A percentile compares a stretch with the other conserved stretches of the same genome.
Evolutionary conservation across 805 yeast genomes (phyloP).

Genomic region (Saturnispora hagleri): DNA sequence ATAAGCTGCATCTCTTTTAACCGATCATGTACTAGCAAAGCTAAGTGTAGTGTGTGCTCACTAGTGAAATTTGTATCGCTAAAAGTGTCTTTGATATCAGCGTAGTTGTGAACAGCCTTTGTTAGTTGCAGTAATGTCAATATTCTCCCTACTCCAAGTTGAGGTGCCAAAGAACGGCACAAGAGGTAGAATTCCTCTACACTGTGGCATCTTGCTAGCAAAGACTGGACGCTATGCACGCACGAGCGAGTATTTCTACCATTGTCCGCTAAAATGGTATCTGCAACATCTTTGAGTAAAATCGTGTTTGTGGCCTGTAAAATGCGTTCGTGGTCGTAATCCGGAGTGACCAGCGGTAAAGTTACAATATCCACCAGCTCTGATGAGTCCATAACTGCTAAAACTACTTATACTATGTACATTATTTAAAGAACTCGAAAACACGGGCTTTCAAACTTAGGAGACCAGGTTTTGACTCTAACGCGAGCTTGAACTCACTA

Average conservation of each 20-base stretch:
- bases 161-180: not conserved
- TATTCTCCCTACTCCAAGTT: slow-evolving; percentile 1
- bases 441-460: slow-evolving; percentile 4
- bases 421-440: not conserved
- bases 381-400: not conserved
- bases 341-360: not conserved
- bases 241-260: not conserved
- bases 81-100: not conserved
- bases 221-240: not conserved
- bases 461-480: not conserved
- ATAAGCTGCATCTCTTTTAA: not conserved
- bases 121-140: not conserved
- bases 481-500: slow-evolving; percentile 1
- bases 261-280: not conserved
- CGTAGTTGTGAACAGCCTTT: slow-evolving; percentile 3
- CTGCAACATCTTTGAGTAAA: not conserved
- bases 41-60: not conserved
- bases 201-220: not conserved
- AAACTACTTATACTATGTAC: not conserved
- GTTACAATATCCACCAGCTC: not conserved
- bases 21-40: not conserved
- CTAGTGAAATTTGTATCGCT: not conserved
- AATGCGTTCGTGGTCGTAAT: not conserved
- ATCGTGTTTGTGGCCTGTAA: not conserved
- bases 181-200: slow-evolving; percentile 1